Conservation (phyloP, 805 yeast species). For the Candida koratica region DNA sequence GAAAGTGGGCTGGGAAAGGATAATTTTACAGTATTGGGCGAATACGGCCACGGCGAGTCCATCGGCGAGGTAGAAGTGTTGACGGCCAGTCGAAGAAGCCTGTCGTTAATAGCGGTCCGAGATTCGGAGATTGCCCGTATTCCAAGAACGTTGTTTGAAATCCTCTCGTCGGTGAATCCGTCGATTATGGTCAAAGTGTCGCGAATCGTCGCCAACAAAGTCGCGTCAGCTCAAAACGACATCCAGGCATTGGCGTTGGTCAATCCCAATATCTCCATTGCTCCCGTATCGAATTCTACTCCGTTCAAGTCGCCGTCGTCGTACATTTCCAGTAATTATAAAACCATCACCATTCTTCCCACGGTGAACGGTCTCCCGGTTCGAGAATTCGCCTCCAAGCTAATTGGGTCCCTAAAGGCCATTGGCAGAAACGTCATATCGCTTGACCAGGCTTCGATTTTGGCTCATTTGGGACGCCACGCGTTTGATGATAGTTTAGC, state of each 20-base stretch:
- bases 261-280: slow-evolving; percentile 11
- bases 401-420: slow-evolving; percentile 65
- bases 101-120: slow-evolving; percentile 77
- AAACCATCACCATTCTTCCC: slow-evolving; percentile 84
- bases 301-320: slow-evolving; percentile 29
- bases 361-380: slow-evolving; percentile 80
- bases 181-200: slow-evolving; percentile 87
- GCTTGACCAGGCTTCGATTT: slow-evolving; percentile 76
- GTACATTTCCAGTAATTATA: slow-evolving; percentile 47
- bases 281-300: slow-evolving; percentile 11
- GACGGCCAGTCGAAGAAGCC: slow-evolving; percentile 67
- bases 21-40: slow-evolving; percentile 50
- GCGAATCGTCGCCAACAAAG: slow-evolving; percentile 71
- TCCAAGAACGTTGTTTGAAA: slow-evolving; percentile 85
- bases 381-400: slow-evolving; percentile 70
- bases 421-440: slow-evolving; percentile 73
- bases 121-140: slow-evolving; percentile 93
- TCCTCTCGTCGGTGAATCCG: slow-evolving; percentile 79
- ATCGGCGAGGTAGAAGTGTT: slow-evolving; percentile 94
- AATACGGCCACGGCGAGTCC: slow-evolving; percentile 90
- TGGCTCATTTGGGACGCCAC: slow-evolving; percentile 79
- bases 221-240: slow-evolving; percentile 17
- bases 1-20: slow-evolving; percentile 18
- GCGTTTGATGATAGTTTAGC: slow-evolving; percentile 85
- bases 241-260: slow-evolving; percentile 10